Percentiles rank a stretch among this genome's conserved stretches.
These are phyloP conservation scores for Boletellus ananiceps DNA, from an alignment of 768 basidiomycete genomes.

Conservation along the genomic window DNA sequence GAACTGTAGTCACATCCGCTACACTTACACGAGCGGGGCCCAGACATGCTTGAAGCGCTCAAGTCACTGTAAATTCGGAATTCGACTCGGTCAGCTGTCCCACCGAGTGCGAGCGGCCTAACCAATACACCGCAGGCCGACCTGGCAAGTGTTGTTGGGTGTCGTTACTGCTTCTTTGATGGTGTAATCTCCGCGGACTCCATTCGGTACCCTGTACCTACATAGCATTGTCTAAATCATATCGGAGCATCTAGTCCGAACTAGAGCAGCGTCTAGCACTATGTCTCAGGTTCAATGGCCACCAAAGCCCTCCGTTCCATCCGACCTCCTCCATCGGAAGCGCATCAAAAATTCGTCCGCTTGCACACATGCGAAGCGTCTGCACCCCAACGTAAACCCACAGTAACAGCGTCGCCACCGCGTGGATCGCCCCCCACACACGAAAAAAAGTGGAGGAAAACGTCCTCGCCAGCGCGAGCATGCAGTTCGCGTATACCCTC, in stretches of 20 bases:
- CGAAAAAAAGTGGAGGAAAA: conserved; percentile 55
- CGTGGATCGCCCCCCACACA: conserved; percentile 53
- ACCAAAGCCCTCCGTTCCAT: neutral
- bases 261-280: neutral
- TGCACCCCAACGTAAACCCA: conserved; percentile 47
- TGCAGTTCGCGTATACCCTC: conserved; percentile 67
- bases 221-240: neutral
- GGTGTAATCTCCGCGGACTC: too few relatives aligned
- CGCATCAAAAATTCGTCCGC: conserved; percentile 40
- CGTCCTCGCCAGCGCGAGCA: conserved; percentile 44
- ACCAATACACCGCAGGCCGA: too few relatives aligned
- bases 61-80: conserved; percentile 1
- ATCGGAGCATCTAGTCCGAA: neutral
- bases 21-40: neutral
- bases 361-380: conserved; percentile 35
- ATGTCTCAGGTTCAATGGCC: conserved; percentile 4
- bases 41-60: too few relatives aligned
- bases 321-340: conserved; percentile 37
- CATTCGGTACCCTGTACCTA: too few relatives aligned
- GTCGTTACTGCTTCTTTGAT: too few relatives aligned
- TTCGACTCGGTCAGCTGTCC: neutral
- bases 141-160: too few relatives aligned
- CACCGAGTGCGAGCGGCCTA: too few relatives aligned
- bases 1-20: neutral
- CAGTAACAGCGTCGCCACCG: conserved; percentile 44